phyloP scores from a whole-genome alignment of 345 rosid species.

The Eucalyptus viminalis region DNA sequence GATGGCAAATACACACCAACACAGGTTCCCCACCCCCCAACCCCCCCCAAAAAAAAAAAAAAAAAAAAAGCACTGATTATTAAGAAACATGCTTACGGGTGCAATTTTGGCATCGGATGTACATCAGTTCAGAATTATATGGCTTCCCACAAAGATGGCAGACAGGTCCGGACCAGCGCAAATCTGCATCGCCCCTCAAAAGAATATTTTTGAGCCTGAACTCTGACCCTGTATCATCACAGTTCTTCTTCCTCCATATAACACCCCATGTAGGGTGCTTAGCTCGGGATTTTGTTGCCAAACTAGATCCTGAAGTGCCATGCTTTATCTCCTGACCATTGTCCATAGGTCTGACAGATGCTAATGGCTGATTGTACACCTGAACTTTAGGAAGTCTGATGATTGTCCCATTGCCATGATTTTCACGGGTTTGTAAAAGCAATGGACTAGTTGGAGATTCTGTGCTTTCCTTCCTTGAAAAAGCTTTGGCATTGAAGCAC shows the following conservation, averaged over 20 bases:
- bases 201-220: constrained; percentile 61
- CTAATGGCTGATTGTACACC: constrained; percentile 20
- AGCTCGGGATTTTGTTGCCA: constrained; percentile 17
- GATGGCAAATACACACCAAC: neutral
- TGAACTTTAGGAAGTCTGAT: constrained; percentile 23
- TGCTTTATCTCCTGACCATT: constrained; percentile 20
- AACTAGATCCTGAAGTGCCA: constrained; percentile 19
- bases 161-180: constrained; percentile 17
- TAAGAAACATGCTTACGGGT: constrained; percentile 37
- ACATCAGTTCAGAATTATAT: constrained; percentile 48
- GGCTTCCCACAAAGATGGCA: constrained; percentile 54
- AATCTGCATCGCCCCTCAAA: constrained; percentile 17
- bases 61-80: neutral
- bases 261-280: constrained; percentile 71
- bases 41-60: neutral
- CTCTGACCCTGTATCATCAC: constrained; percentile 48
- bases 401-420: constrained; percentile 13
- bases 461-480: constrained; percentile 15
- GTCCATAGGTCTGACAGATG: constrained; percentile 9
- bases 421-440: constrained; percentile 23
- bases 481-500: constrained; percentile 47
- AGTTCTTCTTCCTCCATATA: constrained; percentile 73
- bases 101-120: constrained; percentile 76
- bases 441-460: constrained; percentile 43
- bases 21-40: neutral